phyloP scores from a whole-genome alignment of 108 stramenopile genomes.

The Cyclotella kingstonii region DNA sequence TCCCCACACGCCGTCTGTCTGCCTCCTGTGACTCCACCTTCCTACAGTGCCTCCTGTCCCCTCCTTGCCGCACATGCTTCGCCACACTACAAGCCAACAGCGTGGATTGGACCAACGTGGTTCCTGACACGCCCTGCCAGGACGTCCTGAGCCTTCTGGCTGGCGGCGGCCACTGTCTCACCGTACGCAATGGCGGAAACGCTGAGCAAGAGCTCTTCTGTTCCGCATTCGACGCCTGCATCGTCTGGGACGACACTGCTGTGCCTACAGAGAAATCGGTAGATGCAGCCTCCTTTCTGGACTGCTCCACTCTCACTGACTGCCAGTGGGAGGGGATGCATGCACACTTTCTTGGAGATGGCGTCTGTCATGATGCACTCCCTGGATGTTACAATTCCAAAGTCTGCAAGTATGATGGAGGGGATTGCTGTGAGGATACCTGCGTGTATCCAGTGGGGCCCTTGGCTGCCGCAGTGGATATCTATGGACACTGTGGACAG shows the following conservation, averaged over 20 bases:
- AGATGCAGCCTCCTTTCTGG: slow-evolving; percentile 27
- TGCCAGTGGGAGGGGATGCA: slow-evolving; percentile 85
- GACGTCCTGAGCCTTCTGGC: slow-evolving; percentile 55
- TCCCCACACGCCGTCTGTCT: not conserved
- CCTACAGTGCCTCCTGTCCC: slow-evolving; percentile 56
- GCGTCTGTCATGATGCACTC: slow-evolving; percentile 79
- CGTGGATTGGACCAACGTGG: slow-evolving; percentile 82
- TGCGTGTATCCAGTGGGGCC: slow-evolving; percentile 37
- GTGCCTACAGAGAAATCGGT: slow-evolving; percentile 4
- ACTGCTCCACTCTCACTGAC: slow-evolving; percentile 65
- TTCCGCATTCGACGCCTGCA: slow-evolving; percentile 72
- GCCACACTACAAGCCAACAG: slow-evolving; percentile 45
- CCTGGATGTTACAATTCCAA: slow-evolving; percentile 89
- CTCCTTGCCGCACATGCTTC: slow-evolving; percentile 72
- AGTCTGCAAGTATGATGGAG: slow-evolving; percentile 82
- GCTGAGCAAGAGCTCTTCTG: slow-evolving; percentile 57
- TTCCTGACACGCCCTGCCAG: slow-evolving; percentile 64
- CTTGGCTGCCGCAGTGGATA: slow-evolving; percentile 1
- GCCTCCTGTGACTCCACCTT: slow-evolving; percentile 68
- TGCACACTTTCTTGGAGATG: slow-evolving; percentile 75
- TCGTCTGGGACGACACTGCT: slow-evolving; percentile 56
- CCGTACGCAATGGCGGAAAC: slow-evolving; percentile 32
- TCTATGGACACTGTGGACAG: slow-evolving; percentile 65
- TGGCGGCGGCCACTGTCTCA: slow-evolving; percentile 47
- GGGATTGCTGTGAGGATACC: slow-evolving; percentile 89